Evolutionary conservation across 1,139 yeast genomes (phyloP).

Genomic region (Taphrina flavorubra): DNA sequence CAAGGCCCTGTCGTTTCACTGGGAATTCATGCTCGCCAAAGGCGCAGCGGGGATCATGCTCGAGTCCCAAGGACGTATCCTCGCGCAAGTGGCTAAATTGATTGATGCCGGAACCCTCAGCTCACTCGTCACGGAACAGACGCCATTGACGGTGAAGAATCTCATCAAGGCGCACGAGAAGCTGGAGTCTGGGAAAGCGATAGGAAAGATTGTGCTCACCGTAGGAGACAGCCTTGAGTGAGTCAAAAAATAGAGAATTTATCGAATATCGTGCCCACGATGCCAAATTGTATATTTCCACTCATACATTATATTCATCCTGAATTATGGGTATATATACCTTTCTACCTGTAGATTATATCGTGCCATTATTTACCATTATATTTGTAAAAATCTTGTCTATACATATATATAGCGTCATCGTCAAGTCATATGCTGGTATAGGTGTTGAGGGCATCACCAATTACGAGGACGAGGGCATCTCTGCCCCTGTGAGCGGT

Average conservation of each 20-base stretch:
- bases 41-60: slow-evolving; percentile 19
- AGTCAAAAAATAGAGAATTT: too few species aligned
- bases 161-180: slow-evolving; percentile 23
- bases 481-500: not conserved
- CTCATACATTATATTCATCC: too few species aligned
- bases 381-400: too few species aligned
- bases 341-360: too few species aligned
- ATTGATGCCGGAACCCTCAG: slow-evolving; percentile 4
- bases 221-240: slow-evolving; percentile 16
- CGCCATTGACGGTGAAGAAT: slow-evolving; percentile 14
- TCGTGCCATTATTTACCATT: too few species aligned
- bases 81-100: slow-evolving; percentile 22
- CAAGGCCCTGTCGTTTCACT: slow-evolving; percentile 27
- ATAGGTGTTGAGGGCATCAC: slow-evolving; percentile 3
- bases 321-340: too few species aligned
- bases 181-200: slow-evolving; percentile 31
- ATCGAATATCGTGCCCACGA: too few species aligned
- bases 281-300: too few species aligned
- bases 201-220: slow-evolving; percentile 23
- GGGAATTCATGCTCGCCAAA: slow-evolving; percentile 38
- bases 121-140: slow-evolving; percentile 18
- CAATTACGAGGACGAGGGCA: slow-evolving; percentile 4
- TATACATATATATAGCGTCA: too few species aligned
- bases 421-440: slow-evolving; percentile 5
- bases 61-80: slow-evolving; percentile 27